Base-by-base conservation (phyloP, 257 asterid genomes). In the Avicennia marina region DNA sequence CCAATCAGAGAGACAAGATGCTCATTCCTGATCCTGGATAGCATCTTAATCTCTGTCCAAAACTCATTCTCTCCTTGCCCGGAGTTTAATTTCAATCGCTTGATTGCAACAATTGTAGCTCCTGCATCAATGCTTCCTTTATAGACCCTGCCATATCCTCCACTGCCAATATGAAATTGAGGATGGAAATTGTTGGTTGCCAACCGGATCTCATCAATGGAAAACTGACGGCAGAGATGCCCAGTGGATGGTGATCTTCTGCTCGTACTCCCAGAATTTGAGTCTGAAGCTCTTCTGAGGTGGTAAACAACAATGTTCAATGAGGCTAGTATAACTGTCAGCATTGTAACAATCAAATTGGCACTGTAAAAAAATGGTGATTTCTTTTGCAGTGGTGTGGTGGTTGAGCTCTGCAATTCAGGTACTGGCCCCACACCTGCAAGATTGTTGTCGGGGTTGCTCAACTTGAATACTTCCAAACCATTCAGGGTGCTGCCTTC, bases 121-220 rank as follows among this genome's bases (percentile, higher is more conserved):
- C 86, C 89, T n/a, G 53, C 51, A 27, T 82, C 82, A 17, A 85
- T 75, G 21, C 34, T 59, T 52, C 95, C 87, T 72, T 70, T 85
- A 15, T 78, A 85, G 51, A 82, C 95, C 53, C 59, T 67, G n/a
- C 91, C 95, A 33, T 80, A 78, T 48, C 95, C 95, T 48, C 87
- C 95, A 19, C 78, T 76, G 12, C 95, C 91, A 10, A 86, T 86
- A 26, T 72, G 62, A 46, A 74, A 58, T 42, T 58, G 62, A 50
- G 72, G 69, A 56, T 69, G 65, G 56, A 86, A 86, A 54, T 70
- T 43, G 65, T 76, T 64, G 53, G 91, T 86, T 39, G 83, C 36
- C 21, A 62, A 62, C 43, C 58, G 70, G 54, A 86, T 78, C 69
- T 82, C 91, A 22, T 70, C 75, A 47, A 86, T 58, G n/a, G 87